These are phyloP conservation scores for Pythium pyrilobum DNA, from an alignment of 352 stramenopile species.

Conservation along the genomic window DNA sequence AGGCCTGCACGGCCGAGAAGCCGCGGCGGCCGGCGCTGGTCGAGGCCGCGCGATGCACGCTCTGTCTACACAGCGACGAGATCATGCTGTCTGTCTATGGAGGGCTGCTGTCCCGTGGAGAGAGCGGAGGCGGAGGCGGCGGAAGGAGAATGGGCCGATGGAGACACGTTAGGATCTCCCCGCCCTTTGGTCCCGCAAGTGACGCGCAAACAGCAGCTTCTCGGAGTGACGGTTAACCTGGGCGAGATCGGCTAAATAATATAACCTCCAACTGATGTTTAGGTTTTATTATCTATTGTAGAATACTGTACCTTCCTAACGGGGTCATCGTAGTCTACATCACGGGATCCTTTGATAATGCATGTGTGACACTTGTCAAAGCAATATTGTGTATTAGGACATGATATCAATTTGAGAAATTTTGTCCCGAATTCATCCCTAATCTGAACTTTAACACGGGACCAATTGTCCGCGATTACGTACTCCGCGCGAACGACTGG, in stretches of 20 bases:
- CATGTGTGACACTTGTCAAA: too few species aligned
- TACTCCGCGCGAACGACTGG: conserved; percentile 8
- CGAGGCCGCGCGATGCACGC: conserved; percentile 12
- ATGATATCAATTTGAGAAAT: neutral
- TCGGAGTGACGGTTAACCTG: neutral
- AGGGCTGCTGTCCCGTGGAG: neutral
- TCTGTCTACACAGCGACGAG: conserved; percentile 27
- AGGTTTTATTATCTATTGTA: conserved; percentile 4
- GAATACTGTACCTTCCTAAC: neutral
- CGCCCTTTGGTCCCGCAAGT: neutral
- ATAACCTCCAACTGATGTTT: conserved; percentile 1
- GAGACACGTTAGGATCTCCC: neutral
- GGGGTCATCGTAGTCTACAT: neutral
- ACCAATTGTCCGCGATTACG: conserved; percentile 12
- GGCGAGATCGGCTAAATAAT: neutral
- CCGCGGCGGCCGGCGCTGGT: conserved; percentile 8
- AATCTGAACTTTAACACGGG: conserved; percentile 18
- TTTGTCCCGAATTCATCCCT: conserved; percentile 7
- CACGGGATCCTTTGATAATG: neutral
- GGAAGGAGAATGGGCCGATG: neutral
- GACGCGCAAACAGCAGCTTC: conserved; percentile 11
- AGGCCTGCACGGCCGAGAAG: conserved; percentile 36
- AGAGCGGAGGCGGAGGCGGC: neutral
- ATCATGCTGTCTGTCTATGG: conserved; percentile 25
- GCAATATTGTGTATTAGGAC: too few species aligned